phyloP scores from a whole-genome alignment of 2,329 filamentous ascomycete genomes.

The Pseudogymnoascus sp. region DNA sequence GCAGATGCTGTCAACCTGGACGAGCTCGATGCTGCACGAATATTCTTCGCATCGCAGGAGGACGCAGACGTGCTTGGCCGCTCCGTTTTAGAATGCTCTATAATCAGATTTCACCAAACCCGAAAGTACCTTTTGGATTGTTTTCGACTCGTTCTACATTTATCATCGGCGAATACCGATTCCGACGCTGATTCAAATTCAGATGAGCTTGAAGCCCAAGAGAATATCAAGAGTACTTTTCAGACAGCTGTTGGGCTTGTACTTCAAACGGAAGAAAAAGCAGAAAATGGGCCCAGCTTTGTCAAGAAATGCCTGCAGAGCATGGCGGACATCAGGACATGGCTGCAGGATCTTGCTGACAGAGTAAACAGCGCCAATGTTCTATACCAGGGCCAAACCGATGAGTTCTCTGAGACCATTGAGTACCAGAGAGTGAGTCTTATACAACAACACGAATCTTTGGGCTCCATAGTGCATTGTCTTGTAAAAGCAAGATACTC shows the following conservation, averaged over 20 bases:
- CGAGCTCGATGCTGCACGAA: slow-evolving; percentile 71
- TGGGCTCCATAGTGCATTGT: slow-evolving; percentile 71
- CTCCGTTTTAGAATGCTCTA: slow-evolving; percentile 64
- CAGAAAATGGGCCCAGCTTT: slow-evolving; percentile 49
- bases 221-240: slow-evolving; percentile 43
- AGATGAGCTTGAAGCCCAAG: slow-evolving; percentile 46
- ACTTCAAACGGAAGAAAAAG: slow-evolving; percentile 37
- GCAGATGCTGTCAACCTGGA: slow-evolving; percentile 86
- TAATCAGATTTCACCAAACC: slow-evolving; percentile 82
- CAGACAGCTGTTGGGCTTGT: slow-evolving; percentile 45
- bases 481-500: slow-evolving; percentile 69
- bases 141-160: slow-evolving; percentile 67
- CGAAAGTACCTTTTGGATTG: slow-evolving; percentile 77
- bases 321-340: slow-evolving; percentile 68
- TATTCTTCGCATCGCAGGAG: slow-evolving; percentile 65
- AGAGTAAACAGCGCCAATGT: slow-evolving; percentile 66
- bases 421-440: slow-evolving; percentile 74
- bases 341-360: slow-evolving; percentile 68
- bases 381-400: slow-evolving; percentile 54
- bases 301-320: slow-evolving; percentile 65
- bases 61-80: slow-evolving; percentile 62
- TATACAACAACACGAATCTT: slow-evolving; percentile 78
- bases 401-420: slow-evolving; percentile 66
- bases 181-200: slow-evolving; percentile 34
- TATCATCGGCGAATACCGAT: slow-evolving; percentile 30